These are phyloP conservation scores for Paratrypanosoma confusum DNA, from an alignment of 208 protist genomes.

Conservation along the genomic window DNA sequence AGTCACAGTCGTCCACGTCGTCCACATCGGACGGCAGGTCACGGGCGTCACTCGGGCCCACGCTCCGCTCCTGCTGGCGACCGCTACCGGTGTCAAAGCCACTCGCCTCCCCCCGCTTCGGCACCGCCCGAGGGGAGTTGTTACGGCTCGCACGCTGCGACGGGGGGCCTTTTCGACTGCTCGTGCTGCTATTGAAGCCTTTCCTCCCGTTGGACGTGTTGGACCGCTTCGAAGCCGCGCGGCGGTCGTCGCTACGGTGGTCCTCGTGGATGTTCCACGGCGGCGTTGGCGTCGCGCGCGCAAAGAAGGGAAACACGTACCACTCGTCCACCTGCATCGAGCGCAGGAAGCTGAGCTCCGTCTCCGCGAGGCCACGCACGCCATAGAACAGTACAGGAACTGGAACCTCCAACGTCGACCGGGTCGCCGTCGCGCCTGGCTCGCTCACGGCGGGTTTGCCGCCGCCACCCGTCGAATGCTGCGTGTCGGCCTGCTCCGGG, in stretches of 20 bases:
- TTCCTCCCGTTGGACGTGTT: too few relatives aligned
- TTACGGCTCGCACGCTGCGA: too few relatives aligned
- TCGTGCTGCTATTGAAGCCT: too few relatives aligned
- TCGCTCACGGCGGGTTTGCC: constrained; percentile 1
- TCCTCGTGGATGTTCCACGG: too few relatives aligned
- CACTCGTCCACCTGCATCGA: constrained; percentile 33
- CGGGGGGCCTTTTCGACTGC: too few relatives aligned
- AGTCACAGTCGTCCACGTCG: constrained; percentile 12
- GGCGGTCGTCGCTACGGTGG: too few relatives aligned
- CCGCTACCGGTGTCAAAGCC: neutral
- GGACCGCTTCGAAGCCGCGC: too few relatives aligned
- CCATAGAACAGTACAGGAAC: constrained; percentile 49
- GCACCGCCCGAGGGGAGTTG: too few relatives aligned
- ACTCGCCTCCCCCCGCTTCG: too few relatives aligned
- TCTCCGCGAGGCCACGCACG: constrained; percentile 37
- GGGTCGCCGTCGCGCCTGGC: neutral
- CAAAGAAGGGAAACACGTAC: constrained; percentile 63
- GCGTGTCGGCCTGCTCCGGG: neutral
- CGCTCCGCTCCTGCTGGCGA: neutral
- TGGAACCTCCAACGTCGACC: neutral
- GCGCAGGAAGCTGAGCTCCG: constrained; percentile 33
- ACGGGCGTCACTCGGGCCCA: neutral
- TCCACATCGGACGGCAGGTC: constrained; percentile 12
- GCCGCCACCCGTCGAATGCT: neutral
- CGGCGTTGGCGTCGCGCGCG: too few relatives aligned